phyloP scores from a whole-genome alignment of 208 protist species.

The Phytomonas sp. region DNA sequence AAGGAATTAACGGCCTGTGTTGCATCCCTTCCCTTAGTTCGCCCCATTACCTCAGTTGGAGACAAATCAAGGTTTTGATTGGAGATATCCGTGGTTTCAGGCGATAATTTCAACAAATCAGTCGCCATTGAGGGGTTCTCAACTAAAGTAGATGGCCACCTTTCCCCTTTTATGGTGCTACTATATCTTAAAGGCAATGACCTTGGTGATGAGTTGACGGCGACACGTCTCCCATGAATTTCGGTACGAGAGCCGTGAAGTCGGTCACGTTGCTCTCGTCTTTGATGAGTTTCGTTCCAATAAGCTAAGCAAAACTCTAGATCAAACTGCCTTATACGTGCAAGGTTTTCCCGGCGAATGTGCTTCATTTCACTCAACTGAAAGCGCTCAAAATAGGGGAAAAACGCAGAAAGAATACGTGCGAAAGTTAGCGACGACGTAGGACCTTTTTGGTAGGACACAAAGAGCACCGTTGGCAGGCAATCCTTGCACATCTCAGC shows the following conservation, averaged over 20 bases:
- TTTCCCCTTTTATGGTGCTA: neutral
- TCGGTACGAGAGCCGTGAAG: neutral
- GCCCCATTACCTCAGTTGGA: neutral
- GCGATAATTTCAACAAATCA: neutral
- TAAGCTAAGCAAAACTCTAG: neutral
- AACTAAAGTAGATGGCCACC: neutral
- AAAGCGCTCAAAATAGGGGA: slow-evolving; percentile 49
- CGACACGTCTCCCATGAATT: neutral
- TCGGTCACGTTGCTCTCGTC: slow-evolving; percentile 5
- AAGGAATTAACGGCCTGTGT: neutral
- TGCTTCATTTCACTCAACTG: slow-evolving; percentile 15
- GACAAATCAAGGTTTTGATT: neutral
- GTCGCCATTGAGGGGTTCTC: neutral
- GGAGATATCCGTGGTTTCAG: neutral
- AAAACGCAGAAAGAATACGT: slow-evolving; percentile 50
- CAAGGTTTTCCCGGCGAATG: neutral
- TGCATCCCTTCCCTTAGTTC: neutral
- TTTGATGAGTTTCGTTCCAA: neutral
- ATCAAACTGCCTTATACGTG: neutral
- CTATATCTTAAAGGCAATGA: neutral
- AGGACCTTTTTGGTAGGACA: slow-evolving; percentile 38
- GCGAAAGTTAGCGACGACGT: slow-evolving; percentile 42
- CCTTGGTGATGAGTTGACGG: neutral
- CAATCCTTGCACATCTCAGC: slow-evolving; percentile 5
- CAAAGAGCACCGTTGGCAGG: slow-evolving; percentile 47